Percentiles rank a stretch among this genome's conserved stretches.
These are phyloP conservation scores for Canavalia ensiformis DNA, from an alignment of 306 rosid species.

Conservation along the genomic window DNA sequence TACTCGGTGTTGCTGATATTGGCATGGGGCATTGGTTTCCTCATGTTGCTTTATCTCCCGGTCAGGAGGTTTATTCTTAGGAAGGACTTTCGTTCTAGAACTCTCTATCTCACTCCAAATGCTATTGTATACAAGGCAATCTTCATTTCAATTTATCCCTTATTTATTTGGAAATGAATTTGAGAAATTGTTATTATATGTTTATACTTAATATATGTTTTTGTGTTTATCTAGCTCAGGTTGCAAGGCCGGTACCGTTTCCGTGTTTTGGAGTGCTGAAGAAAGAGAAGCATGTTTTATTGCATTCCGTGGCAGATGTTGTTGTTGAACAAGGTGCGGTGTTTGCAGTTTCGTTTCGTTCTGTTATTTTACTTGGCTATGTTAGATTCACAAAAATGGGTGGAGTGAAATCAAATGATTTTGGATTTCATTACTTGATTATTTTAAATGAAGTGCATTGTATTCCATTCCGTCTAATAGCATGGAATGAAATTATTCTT, in stretches of 20 bases:
- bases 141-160: neutral
- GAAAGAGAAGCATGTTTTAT: constrained; percentile 92
- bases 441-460: no score
- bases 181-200: neutral
- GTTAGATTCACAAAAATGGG: neutral
- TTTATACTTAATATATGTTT: neutral
- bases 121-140: constrained; percentile 82
- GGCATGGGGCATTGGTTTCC: constrained; percentile 90
- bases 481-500: no score
- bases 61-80: constrained; percentile 73
- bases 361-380: neutral
- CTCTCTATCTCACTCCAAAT: constrained; percentile 78
- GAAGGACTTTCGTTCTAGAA: constrained; percentile 77
- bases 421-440: neutral
- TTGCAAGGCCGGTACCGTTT: constrained; percentile 82
- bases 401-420: neutral
- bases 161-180: neutral
- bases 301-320: constrained; percentile 86
- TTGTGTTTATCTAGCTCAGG: constrained; percentile 63
- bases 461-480: no score
- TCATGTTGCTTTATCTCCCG: constrained; percentile 85
- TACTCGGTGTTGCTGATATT: constrained; percentile 74
- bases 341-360: constrained; percentile 29
- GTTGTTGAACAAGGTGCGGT: constrained; percentile 87
- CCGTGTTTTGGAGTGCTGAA: constrained; percentile 89